Conservation (phyloP, 441 rosid species). For the Erysimum pusillum region DNA sequence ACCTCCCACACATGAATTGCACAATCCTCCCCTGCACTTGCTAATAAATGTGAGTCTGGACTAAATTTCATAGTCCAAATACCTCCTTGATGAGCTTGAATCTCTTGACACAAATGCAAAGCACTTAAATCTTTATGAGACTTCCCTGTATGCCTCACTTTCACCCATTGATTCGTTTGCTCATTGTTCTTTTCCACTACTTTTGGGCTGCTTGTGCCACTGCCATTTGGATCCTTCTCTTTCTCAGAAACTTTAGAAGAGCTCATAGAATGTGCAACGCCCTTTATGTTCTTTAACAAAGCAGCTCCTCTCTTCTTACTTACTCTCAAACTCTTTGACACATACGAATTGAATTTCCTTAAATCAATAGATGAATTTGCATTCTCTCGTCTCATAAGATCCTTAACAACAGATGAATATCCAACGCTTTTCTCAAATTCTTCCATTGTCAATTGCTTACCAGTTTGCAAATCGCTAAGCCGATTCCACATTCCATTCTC, state of each 20-base stretch:
- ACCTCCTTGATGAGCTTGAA: slow-evolving; percentile 93
- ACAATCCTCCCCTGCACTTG: slow-evolving; percentile 89
- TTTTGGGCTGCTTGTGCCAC: slow-evolving; percentile 10
- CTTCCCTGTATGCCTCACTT: slow-evolving; percentile 80
- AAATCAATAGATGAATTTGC: slow-evolving; percentile 42
- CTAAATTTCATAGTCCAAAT: slow-evolving; percentile 91
- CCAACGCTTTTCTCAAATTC: slow-evolving; percentile 90
- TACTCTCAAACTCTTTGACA: slow-evolving; percentile 75
- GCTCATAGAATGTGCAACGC: slow-evolving; percentile 76
- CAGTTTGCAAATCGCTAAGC: slow-evolving; percentile 91
- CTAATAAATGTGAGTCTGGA: slow-evolving; percentile 64
- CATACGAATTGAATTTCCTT: slow-evolving; percentile 61
- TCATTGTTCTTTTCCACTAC: slow-evolving; percentile 50
- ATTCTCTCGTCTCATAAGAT: slow-evolving; percentile 80
- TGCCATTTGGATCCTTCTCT: slow-evolving; percentile 53
- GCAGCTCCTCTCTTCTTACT: slow-evolving; percentile 92
- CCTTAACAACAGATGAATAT: slow-evolving; percentile 84
- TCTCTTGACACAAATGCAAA: slow-evolving; percentile 83
- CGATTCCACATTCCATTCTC: slow-evolving; percentile 89
- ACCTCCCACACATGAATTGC: slow-evolving; percentile 91
- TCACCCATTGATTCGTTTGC: slow-evolving; percentile 71
- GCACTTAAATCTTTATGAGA: slow-evolving; percentile 85
- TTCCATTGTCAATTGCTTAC: slow-evolving; percentile 89
- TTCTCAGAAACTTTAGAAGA: slow-evolving; percentile 52
- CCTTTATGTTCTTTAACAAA: slow-evolving; percentile 82